Conservation (phyloP, 805 yeast genomes). For the Spathaspora girioi region DNA sequence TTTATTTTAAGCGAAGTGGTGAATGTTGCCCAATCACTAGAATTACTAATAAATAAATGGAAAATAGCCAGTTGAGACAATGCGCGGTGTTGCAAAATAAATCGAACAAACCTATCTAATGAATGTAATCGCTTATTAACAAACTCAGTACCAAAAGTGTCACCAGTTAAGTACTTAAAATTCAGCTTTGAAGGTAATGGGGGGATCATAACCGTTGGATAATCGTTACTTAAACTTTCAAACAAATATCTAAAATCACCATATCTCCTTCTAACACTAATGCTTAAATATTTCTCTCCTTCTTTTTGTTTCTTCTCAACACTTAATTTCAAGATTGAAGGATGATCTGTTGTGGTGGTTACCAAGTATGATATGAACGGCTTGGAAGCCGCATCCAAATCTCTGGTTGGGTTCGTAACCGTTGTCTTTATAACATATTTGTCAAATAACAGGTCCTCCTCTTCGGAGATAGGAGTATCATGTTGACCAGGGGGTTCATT, state of each 20-base stretch:
- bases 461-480: not conserved
- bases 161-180: slow-evolving; percentile 90
- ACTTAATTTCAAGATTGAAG: slow-evolving; percentile 43
- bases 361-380: slow-evolving; percentile 74
- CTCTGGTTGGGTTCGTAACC: slow-evolving; percentile 66
- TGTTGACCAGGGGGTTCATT: not conserved
- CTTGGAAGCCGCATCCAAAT: slow-evolving; percentile 64
- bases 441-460: slow-evolving; percentile 7
- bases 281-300: slow-evolving; percentile 23
- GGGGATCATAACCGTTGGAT: slow-evolving; percentile 83
- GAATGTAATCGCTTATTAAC: slow-evolving; percentile 81
- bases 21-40: slow-evolving; percentile 71
- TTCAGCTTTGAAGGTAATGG: slow-evolving; percentile 93
- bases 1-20: slow-evolving; percentile 49
- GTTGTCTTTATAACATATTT: slow-evolving; percentile 17
- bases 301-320: slow-evolving; percentile 11
- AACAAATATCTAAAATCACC: slow-evolving; percentile 81
- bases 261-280: slow-evolving; percentile 70
- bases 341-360: slow-evolving; percentile 59
- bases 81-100: slow-evolving; percentile 71
- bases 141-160: slow-evolving; percentile 81
- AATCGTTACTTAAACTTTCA: slow-evolving; percentile 71
- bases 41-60: slow-evolving; percentile 64
- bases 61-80: slow-evolving; percentile 68
- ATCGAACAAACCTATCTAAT: slow-evolving; percentile 66